These are phyloP conservation scores for Basipetospora sp. DNA, from an alignment of 2,329 filamentous ascomycete species.

Conservation along the genomic window DNA sequence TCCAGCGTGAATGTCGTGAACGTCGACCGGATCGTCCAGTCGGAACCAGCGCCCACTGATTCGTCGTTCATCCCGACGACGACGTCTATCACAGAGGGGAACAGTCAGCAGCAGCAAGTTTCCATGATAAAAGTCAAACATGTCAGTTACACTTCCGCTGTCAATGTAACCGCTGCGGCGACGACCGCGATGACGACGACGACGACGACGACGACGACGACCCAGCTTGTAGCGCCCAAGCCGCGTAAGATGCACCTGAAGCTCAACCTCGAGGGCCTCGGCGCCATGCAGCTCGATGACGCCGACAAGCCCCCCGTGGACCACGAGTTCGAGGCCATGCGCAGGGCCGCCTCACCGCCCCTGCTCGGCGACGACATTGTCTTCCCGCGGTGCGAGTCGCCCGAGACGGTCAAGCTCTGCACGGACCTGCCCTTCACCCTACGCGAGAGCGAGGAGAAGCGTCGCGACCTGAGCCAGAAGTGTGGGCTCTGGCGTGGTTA, in stretches of 20 bases:
- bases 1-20: neutral
- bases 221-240: neutral
- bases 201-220: neutral
- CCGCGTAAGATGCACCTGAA: neutral
- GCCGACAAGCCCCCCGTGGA: conserved; percentile 9
- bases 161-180: too few relatives aligned
- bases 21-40: neutral
- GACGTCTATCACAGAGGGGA: too few relatives aligned
- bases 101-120: too few relatives aligned
- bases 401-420: conserved; percentile 71
- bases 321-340: conserved; percentile 17
- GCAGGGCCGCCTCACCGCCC: conserved; percentile 52
- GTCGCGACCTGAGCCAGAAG: conserved; percentile 40
- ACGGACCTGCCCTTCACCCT: conserved; percentile 51
- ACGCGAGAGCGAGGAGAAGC: conserved; percentile 29
- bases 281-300: neutral
- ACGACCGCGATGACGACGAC: neutral
- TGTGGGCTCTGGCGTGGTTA: conserved; percentile 66
- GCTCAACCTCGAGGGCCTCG: neutral
- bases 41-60: conserved; percentile 1
- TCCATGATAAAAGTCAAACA: too few relatives aligned
- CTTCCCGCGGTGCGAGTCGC: conserved; percentile 71
- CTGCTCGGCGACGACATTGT: conserved; percentile 74
- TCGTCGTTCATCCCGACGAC: neutral
- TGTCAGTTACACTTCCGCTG: too few relatives aligned